phyloP scores from a whole-genome alignment of 2,329 filamentous ascomycete species.

The Trichoderma koningii region DNA sequence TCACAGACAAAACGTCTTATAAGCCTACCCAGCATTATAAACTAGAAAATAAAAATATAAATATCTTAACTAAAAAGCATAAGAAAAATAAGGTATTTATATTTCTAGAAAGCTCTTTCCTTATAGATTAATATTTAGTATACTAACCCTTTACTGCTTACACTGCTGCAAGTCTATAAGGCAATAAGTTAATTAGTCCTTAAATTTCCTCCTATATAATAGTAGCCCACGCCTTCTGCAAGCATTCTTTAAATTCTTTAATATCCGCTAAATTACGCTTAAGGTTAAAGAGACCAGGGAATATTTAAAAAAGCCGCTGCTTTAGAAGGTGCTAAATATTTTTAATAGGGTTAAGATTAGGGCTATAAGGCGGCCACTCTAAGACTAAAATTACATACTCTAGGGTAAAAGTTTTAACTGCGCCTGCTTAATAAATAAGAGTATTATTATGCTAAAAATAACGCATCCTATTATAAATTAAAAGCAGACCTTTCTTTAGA shows the following conservation, averaged over 20 bases:
- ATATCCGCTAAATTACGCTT: not conserved
- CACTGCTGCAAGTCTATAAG: not conserved
- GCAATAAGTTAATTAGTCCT: not conserved
- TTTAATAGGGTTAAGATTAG: conserved; percentile 16
- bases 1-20: not conserved
- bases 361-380: not conserved
- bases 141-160: not conserved
- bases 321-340: not conserved
- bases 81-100: no score
- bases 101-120: no score
- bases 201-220: conserved; percentile 8
- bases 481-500: conserved; percentile 3
- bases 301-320: not conserved
- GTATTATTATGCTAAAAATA: not conserved
- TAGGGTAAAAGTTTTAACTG: not conserved
- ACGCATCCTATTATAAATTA: not conserved
- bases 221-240: not conserved
- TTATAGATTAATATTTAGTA: conserved; percentile 14
- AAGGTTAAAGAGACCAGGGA: not conserved
- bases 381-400: not conserved
- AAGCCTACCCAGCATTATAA: no score
- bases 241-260: no score
- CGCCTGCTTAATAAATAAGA: not conserved
- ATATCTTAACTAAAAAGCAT: no score
- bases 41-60: no score